Base-by-base conservation (phyloP, 768 basidiomycete genomes). In the Lyophyllum decastes region DNA sequence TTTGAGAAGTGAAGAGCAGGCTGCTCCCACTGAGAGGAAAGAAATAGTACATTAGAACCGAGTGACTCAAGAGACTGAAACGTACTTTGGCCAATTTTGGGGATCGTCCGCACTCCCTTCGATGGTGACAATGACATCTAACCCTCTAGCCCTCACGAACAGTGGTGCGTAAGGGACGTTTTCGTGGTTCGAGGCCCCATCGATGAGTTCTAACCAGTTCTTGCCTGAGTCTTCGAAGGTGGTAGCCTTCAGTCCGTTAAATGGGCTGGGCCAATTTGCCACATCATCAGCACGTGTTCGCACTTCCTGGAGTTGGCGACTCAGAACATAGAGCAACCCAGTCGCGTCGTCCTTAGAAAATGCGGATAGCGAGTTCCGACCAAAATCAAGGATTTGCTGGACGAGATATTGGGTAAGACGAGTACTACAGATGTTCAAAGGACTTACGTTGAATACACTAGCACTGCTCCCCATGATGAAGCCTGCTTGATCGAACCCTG, bases 401-500 rank as follows among this genome's bases (percentile, higher is more conserved):
- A 61, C n/a, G 35, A 9, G 9, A 44, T 51, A 14, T 35, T 34
- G 38, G 8, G 26, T 38, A 12, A 33, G 47, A 2, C 7, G 21
- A 27, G 7, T 19, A 59, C 22, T 45, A 46, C 9, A 38, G 21
- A 14, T 12, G 7, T 17, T 47, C 17, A 44, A 11, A 5, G 21
- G 24, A 61, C 74, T 55, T 61, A 83, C 85, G 61, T 86, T 86
- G 72, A 90, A 90, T 24, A 89, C 68, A 62, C 81, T 87, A 17
- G 89, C 82, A 35, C 90, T 91, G 2, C 83, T 84, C 9, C 89
- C 92, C 78, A 91, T 87, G 33, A 93, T 68, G 67, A 91, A 94
- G 0, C 80, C 81, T 0, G 80, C 82, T 68, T 89, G 88, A 66
- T 93, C 90, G 63, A 92, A 93, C 7, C 85, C 86, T 4, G 80